Conservation (phyloP, 139 green algal genomes). For the Trebouxia sp. region DNA sequence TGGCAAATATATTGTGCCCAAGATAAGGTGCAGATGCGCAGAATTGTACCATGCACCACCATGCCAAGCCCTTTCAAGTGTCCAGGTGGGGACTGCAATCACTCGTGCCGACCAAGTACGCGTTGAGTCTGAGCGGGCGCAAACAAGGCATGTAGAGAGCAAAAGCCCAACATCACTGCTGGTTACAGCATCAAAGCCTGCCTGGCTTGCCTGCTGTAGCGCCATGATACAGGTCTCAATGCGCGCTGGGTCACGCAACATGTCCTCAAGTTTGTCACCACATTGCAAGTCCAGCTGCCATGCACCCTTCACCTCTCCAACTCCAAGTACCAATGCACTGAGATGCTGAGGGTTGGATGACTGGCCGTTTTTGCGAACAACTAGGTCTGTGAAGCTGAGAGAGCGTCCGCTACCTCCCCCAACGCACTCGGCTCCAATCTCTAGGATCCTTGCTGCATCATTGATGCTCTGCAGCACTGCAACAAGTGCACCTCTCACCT, state of each 20-base stretch:
- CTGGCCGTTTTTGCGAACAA: not conserved
- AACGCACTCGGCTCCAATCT: not conserved
- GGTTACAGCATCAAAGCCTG: not conserved
- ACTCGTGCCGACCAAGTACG: not conserved
- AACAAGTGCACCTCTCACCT: not conserved
- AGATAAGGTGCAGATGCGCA: not conserved
- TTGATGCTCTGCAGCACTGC: not conserved
- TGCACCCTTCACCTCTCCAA: not conserved
- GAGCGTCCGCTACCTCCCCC: constrained; percentile 2
- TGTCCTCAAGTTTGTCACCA: not conserved
- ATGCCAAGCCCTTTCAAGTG: not conserved
- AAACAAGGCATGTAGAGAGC: not conserved
- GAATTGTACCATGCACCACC: not conserved
- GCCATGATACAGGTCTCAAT: not conserved
- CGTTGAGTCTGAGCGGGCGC: not conserved
- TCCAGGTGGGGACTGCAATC: not conserved
- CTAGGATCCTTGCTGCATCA: not conserved
- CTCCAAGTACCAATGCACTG: not conserved
- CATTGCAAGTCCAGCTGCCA: not conserved
- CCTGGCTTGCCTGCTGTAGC: not conserved
- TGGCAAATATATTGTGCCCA: not conserved
- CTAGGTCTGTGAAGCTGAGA: constrained; percentile 19
- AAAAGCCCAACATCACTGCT: not conserved
- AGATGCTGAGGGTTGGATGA: not conserved
- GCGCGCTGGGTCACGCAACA: not conserved